Conservation (phyloP, 2,329 filamentous ascomycete species). For the Ascocoryne sarcoides region DNA sequence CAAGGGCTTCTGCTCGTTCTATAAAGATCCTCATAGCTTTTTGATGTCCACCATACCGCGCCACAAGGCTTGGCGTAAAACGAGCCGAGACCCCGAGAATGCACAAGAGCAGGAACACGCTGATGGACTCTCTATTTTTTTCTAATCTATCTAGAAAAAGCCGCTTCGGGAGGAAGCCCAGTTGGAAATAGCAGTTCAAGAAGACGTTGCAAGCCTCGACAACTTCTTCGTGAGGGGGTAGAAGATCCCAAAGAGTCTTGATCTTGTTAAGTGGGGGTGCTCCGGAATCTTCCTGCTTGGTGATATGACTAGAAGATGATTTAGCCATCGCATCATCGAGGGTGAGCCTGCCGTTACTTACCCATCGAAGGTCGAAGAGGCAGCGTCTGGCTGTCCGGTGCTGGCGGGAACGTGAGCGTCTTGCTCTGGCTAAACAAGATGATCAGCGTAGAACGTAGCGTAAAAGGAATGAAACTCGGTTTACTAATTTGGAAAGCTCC, state of each 20-base stretch:
- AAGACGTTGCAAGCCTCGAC: slow-evolving; percentile 10
- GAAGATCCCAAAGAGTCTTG: neutral
- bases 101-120: neutral
- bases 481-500: too few relatives aligned
- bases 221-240: slow-evolving; percentile 7
- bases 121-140: neutral
- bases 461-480: too few relatives aligned
- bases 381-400: too few relatives aligned
- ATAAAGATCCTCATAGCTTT: neutral
- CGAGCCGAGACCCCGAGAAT: neutral
- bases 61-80: neutral
- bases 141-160: neutral
- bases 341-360: too few relatives aligned
- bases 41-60: neutral
- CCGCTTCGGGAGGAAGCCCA: neutral
- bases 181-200: slow-evolving; percentile 1
- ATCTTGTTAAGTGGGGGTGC: too few relatives aligned
- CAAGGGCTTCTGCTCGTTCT: neutral
- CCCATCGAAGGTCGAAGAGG: too few relatives aligned
- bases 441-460: too few relatives aligned
- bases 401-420: too few relatives aligned
- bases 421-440: too few relatives aligned
- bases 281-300: too few relatives aligned
- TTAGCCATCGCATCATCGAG: too few relatives aligned
- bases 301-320: too few relatives aligned